These are phyloP conservation scores for Russula emetica DNA, from an alignment of 768 basidiomycete species.

Conservation along the genomic window DNA sequence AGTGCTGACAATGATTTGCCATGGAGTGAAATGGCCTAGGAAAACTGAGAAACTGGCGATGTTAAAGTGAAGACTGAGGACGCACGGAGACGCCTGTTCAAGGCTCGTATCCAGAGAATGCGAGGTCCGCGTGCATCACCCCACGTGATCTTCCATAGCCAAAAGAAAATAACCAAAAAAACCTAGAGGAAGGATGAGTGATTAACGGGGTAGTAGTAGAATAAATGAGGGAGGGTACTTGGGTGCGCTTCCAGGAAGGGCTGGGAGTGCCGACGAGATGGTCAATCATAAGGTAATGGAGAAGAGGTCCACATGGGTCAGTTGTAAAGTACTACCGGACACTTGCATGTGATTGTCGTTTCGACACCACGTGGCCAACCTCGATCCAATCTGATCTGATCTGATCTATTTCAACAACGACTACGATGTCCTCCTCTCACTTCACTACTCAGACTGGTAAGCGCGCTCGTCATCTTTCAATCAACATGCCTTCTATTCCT, in stretches of 20 bases:
- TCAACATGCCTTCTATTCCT: background rate
- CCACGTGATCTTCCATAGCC: slow-evolving; percentile 74
- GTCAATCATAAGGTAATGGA: slow-evolving; percentile 69
- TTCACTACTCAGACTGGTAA: slow-evolving; percentile 54
- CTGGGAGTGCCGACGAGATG: slow-evolving; percentile 85
- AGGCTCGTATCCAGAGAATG: slow-evolving; percentile 55
- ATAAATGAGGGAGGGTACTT: slow-evolving; percentile 43
- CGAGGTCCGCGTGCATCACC: slow-evolving; percentile 64
- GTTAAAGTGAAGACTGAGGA: slow-evolving; percentile 10
- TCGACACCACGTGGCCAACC: background rate
- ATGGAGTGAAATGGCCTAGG: slow-evolving; percentile 83
- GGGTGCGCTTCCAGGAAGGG: slow-evolving; percentile 84
- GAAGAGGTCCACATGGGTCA: background rate
- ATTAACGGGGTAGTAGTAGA: slow-evolving; percentile 1
- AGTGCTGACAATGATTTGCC: slow-evolving; percentile 87
- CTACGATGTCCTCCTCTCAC: background rate
- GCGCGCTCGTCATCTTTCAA: slow-evolving; percentile 15
- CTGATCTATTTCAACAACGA: background rate
- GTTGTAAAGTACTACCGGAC: background rate
- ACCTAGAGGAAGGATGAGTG: slow-evolving; percentile 49
- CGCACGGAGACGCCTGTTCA: slow-evolving; percentile 61
- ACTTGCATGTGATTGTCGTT: background rate
- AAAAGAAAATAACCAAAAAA: slow-evolving; percentile 86
- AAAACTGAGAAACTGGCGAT: background rate
- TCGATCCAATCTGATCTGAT: background rate